These are phyloP conservation scores for Poronia punctata DNA, from an alignment of 495 filamentous ascomycete genomes.

Conservation along the genomic window DNA sequence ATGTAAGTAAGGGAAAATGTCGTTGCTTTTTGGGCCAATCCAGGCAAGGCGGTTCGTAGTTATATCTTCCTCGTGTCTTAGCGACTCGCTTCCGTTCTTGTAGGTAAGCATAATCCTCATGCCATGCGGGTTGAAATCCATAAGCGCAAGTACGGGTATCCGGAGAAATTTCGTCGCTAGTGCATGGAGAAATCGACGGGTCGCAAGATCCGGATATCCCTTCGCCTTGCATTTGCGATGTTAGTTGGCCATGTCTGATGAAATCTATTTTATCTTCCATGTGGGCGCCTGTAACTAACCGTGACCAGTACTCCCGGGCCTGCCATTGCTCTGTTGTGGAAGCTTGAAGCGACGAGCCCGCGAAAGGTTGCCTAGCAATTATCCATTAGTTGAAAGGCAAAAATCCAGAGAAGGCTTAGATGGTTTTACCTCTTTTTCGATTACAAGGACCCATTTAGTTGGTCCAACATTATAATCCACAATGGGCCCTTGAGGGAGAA, in stretches of 20 bases:
- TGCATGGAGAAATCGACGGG: constrained; percentile 59
- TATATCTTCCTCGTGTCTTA: constrained; percentile 60
- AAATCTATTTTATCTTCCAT: constrained; percentile 22
- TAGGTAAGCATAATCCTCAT: constrained; percentile 82
- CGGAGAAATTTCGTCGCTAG: constrained; percentile 29
- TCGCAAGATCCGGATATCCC: constrained; percentile 85
- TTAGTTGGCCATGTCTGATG: no score
- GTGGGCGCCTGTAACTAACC: constrained; percentile 31
- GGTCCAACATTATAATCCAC: constrained; percentile 45
- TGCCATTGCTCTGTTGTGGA: constrained; percentile 41
- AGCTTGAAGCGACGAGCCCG: constrained; percentile 49
- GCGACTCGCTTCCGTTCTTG: constrained; percentile 68
- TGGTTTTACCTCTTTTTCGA: constrained; percentile 85
- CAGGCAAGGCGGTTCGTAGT: constrained; percentile 56
- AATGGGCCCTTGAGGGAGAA: constrained; percentile 58
- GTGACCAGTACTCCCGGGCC: constrained; percentile 64
- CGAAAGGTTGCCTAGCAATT: constrained; percentile 70
- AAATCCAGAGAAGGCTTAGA: not conserved
- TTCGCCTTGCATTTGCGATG: constrained; percentile 58
- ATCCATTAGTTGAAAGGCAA: constrained; percentile 6
- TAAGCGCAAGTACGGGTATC: constrained; percentile 56
- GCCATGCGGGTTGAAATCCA: constrained; percentile 85
- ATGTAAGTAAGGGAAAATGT: constrained; percentile 35
- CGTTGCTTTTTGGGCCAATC: constrained; percentile 64
- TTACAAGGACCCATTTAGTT: constrained; percentile 67